Conservation (phyloP, 495 filamentous ascomycete genomes). For the Cladorrhinum samala region DNA sequence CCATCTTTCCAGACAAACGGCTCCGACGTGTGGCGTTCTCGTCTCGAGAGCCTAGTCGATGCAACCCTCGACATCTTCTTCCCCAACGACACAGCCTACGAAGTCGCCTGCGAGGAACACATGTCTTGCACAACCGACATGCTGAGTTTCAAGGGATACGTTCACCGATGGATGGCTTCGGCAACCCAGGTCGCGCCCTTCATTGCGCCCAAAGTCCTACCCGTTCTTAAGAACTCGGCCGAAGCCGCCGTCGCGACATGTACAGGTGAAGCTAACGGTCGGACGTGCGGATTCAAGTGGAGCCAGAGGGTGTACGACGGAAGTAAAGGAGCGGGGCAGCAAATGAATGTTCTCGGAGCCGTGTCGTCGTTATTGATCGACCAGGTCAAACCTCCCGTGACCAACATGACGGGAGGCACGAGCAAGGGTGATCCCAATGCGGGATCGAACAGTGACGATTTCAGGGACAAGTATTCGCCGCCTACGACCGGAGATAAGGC, state of each 20-base stretch:
- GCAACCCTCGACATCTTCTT: slow-evolving; percentile 57
- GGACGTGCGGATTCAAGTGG: slow-evolving; percentile 69
- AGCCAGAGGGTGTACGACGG: slow-evolving; percentile 53
- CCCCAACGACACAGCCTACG: slow-evolving; percentile 46
- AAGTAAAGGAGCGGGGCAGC: slow-evolving; percentile 55
- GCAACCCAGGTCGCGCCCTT: slow-evolving; percentile 67
- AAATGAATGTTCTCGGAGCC: slow-evolving; percentile 63
- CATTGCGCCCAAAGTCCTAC: slow-evolving; percentile 54
- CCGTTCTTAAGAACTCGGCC: slow-evolving; percentile 58
- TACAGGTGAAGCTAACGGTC: slow-evolving; percentile 49
- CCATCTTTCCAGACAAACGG: slow-evolving; percentile 50
- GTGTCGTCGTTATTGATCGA: slow-evolving; percentile 50
- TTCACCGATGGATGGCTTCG: slow-evolving; percentile 73
- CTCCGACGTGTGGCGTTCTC: slow-evolving; percentile 50
- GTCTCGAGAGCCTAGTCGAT: slow-evolving; percentile 54
- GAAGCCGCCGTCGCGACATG: slow-evolving; percentile 66
- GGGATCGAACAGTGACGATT: slow-evolving; percentile 33
- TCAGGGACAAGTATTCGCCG: slow-evolving; percentile 13
- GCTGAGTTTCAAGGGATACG: slow-evolving; percentile 79
- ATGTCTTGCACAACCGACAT: slow-evolving; percentile 67
- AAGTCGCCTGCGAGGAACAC: slow-evolving; percentile 61
- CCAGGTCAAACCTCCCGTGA: slow-evolving; percentile 43
- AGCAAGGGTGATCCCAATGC: slow-evolving; percentile 59
- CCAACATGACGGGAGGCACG: slow-evolving; percentile 54
- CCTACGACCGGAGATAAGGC: slow-evolving; percentile 57